phyloP scores from a whole-genome alignment of 768 basidiomycete genomes.

The Suillus occidentalis region DNA sequence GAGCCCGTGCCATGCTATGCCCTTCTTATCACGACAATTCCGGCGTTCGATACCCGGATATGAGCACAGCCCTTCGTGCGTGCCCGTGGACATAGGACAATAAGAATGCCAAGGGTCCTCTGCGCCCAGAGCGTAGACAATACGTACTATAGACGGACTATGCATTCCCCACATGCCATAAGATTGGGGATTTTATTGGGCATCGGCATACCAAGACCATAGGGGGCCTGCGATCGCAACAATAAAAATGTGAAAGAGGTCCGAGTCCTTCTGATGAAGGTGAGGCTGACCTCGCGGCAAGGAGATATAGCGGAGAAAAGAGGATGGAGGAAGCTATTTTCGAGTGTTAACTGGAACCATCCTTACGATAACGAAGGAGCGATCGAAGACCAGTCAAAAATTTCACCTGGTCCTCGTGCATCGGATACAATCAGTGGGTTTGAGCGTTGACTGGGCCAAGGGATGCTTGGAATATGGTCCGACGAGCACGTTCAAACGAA shows the following conservation, averaged over 20 bases:
- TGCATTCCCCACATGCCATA: neutral
- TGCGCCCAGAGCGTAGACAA: neutral
- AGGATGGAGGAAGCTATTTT: neutral
- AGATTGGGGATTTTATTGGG: neutral
- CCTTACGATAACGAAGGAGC: neutral
- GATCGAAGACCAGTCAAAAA: neutral
- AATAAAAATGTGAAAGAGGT: neutral
- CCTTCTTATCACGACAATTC: neutral
- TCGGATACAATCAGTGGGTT: neutral
- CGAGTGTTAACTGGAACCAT: neutral
- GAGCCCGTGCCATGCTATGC: neutral
- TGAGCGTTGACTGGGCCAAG: neutral
- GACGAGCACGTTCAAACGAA: neutral
- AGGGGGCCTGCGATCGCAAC: neutral
- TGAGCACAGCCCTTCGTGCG: neutral
- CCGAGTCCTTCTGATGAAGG: neutral
- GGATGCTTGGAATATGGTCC: neutral
- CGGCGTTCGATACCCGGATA: neutral
- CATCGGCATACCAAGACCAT: neutral
- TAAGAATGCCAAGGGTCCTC: neutral
- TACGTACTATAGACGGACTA: neutral
- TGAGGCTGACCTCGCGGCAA: neutral
- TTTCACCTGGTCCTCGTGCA: neutral
- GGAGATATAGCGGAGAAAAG: neutral
- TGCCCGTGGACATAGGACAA: conserved; percentile 1